phyloP scores from a whole-genome alignment of 2,329 filamentous ascomycete species.

The Neofusicoccum sp. region DNA sequence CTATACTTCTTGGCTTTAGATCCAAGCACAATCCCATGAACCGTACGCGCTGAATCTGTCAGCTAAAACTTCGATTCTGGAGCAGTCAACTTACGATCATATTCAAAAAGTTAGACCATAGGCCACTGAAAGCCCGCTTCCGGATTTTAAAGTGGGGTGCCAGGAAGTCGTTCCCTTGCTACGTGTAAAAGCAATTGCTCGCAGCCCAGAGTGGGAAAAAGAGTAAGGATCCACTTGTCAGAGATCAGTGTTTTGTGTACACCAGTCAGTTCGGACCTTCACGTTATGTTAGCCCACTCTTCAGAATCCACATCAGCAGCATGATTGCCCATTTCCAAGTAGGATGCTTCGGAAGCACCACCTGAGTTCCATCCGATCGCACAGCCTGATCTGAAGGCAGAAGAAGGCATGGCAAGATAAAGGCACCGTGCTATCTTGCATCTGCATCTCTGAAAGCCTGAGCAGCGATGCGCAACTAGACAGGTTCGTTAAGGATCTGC shows the following conservation, averaged over 20 bases:
- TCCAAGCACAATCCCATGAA: neutral
- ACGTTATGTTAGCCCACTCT: neutral
- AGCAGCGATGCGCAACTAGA: no score
- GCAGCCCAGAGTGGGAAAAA: conserved; percentile 26
- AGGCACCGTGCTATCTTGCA: neutral
- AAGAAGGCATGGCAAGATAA: neutral
- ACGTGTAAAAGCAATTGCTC: conserved; percentile 26
- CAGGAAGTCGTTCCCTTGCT: conserved; percentile 22
- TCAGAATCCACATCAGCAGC: neutral
- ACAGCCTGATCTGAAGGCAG: neutral
- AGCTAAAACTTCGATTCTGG: neutral
- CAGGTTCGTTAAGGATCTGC: no score
- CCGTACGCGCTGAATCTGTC: neutral
- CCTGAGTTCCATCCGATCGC: neutral
- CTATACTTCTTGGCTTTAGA: neutral
- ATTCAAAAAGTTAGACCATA: neutral
- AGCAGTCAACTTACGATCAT: neutral
- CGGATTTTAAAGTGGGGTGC: neutral
- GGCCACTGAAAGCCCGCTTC: neutral
- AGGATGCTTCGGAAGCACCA: neutral
- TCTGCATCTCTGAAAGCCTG: neutral
- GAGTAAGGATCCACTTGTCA: conserved; percentile 24
- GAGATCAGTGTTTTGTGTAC: conserved; percentile 20
- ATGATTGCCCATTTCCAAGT: neutral
- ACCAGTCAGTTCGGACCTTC: conserved; percentile 12